Conservation (phyloP, 768 basidiomycete species). For the Rhodotorula babjevae region DNA sequence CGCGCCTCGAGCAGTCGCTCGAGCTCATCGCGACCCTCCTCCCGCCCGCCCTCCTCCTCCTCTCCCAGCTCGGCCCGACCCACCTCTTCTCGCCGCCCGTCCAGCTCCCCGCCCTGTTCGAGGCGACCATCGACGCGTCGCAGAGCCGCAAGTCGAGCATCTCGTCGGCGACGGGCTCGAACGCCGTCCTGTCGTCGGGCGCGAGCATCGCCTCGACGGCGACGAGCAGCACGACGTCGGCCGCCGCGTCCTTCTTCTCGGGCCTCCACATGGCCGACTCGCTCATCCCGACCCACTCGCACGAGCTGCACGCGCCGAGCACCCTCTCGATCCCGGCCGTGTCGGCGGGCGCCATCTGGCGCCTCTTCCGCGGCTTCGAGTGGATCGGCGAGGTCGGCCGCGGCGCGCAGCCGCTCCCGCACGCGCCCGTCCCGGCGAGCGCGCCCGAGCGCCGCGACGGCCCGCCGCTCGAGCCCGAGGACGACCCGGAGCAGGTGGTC, state of each 20-base stretch:
- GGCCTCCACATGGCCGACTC: constrained; percentile 8
- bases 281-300: constrained; percentile 25
- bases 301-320: constrained; percentile 42
- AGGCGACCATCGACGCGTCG: constrained; percentile 9
- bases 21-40: constrained; percentile 35
- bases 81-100: constrained; percentile 38
- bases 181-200: constrained; percentile 16
- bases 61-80: constrained; percentile 33
- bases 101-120: constrained; percentile 27
- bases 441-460: neutral
- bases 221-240: constrained; percentile 6
- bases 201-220: constrained; percentile 31
- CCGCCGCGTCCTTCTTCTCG: constrained; percentile 11
- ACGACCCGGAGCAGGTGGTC: constrained; percentile 29
- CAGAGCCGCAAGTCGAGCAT: constrained; percentile 11
- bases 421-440: neutral
- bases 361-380: constrained; percentile 38
- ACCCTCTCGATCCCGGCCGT: constrained; percentile 41
- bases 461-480: constrained; percentile 5
- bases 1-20: constrained; percentile 28
- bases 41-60: constrained; percentile 34
- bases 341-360: constrained; percentile 42
- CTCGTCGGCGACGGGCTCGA: constrained; percentile 9
- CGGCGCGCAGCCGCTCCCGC: constrained; percentile 22
- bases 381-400: constrained; percentile 42